Base-by-base conservation (phyloP, 148 eudicot species). In the Suaeda aralocaspica region DNA sequence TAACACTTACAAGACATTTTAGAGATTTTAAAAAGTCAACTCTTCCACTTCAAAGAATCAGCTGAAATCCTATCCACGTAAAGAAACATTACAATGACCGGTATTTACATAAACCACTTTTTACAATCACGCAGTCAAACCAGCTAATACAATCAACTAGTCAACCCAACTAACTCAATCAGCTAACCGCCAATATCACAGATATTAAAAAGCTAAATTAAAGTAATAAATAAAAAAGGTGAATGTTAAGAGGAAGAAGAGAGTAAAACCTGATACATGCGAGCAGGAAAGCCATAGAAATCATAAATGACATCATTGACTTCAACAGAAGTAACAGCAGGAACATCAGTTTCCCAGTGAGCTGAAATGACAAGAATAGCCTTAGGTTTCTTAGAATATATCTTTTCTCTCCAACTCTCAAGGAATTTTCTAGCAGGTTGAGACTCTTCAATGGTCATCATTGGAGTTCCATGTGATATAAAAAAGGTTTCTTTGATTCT, bases 401-500 rank as follows among this genome's bases (percentile, higher is more conserved):
- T 76, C 34, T 79, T 81, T 14, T 79, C 70, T 31, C 24, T 77
- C 80, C 88, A 88, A 1, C 78, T 46, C 67, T 79, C 34, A 21
- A 88, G 68, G 67, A 88, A 88, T 31, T 56, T 74, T 25, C 87
- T 65, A 8, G 93, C 90, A 45, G 85, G 81, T 45, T 86, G 42
- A 9, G 88, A 77, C 4, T 86, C 84, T 56, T 88, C 88, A 36
- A 86, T 76, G 10, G 85, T 52, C 71, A 86, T 76, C 49, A 72
- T 83, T 5, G 93, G 90, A 7, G 88, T 77, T 9, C 90, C 93
- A 72, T 88, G 90, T 0, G 93, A 88, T 28, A 88, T 79, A 72
- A 36, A 88, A 60, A 82, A 84, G 0, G 88, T 82, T 22, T 87
- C 87, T 57, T 49, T 78, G 34, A 76, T 69, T 36, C 24, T 48